phyloP scores from a whole-genome alignment of 495 filamentous ascomycete genomes.

The Lentithecium fluviatile region DNA sequence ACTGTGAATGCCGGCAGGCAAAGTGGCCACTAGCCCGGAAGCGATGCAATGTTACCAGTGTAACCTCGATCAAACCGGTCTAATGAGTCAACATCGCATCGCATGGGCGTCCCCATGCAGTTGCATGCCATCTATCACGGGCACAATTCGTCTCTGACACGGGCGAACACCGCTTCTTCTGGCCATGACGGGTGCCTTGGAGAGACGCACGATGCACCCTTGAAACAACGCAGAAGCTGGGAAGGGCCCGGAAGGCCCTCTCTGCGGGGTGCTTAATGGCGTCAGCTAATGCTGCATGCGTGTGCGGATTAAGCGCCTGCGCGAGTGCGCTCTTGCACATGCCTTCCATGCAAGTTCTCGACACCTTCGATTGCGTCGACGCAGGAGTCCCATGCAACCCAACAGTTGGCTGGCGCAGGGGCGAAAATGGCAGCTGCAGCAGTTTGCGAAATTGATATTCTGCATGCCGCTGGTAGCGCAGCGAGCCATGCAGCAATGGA shows the following conservation, averaged over 20 bases:
- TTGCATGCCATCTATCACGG: too few species aligned
- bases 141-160: too few species aligned
- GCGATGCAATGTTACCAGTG: background rate
- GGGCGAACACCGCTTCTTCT: too few species aligned
- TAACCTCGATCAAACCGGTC: background rate
- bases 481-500: background rate
- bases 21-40: background rate
- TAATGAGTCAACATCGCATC: background rate
- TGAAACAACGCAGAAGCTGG: background rate
- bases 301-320: background rate
- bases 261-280: background rate
- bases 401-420: background rate
- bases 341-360: background rate
- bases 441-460: background rate
- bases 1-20: background rate
- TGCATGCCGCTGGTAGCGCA: constrained; percentile 24
- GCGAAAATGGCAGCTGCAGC: background rate
- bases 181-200: too few species aligned
- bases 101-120: too few species aligned
- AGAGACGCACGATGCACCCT: background rate
- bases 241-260: background rate
- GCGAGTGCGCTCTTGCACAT: background rate
- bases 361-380: background rate
- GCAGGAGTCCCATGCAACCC: background rate
- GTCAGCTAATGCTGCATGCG: background rate